phyloP scores from a whole-genome alignment of 371 early-diverging fungal species.

The Syncephalastrum monosporum region DNA sequence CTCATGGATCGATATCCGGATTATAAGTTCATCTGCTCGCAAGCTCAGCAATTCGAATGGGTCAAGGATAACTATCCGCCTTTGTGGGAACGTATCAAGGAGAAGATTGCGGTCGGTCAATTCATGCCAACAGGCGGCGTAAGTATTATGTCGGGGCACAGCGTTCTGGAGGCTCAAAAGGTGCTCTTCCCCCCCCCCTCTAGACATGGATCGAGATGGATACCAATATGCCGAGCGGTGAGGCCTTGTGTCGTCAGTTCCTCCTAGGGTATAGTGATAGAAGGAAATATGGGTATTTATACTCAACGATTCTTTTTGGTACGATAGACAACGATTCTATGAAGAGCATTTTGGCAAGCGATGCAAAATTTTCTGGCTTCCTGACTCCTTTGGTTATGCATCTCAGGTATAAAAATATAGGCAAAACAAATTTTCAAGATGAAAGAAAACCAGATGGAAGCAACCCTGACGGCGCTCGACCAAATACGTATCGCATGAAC shows the following conservation, averaged over 20 bases:
- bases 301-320: neutral
- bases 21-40: constrained; percentile 89
- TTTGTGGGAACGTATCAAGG: constrained; percentile 76
- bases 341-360: constrained; percentile 83
- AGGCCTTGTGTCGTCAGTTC: constrained; percentile 90
- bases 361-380: constrained; percentile 91
- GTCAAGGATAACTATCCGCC: constrained; percentile 80
- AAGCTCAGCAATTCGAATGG: constrained; percentile 97
- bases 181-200: neutral
- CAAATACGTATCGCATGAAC: no score
- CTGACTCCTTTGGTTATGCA: constrained; percentile 86
- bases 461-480: no score
- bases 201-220: constrained; percentile 98
- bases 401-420: constrained; percentile 23
- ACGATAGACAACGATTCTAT: constrained; percentile 75
- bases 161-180: neutral
- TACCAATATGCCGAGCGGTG: constrained; percentile 93
- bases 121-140: constrained; percentile 92
- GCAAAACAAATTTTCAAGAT: no score
- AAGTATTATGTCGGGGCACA: constrained; percentile 9
- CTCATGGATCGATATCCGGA: constrained; percentile 88
- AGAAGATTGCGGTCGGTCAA: constrained; percentile 67
- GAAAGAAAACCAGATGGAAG: no score
- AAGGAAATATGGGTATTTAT: no score
- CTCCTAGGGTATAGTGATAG: constrained; percentile 61